Evolutionary conservation across 2,329 filamentous ascomycete genomes (phyloP).

Genomic region (Fusarium piperis): DNA sequence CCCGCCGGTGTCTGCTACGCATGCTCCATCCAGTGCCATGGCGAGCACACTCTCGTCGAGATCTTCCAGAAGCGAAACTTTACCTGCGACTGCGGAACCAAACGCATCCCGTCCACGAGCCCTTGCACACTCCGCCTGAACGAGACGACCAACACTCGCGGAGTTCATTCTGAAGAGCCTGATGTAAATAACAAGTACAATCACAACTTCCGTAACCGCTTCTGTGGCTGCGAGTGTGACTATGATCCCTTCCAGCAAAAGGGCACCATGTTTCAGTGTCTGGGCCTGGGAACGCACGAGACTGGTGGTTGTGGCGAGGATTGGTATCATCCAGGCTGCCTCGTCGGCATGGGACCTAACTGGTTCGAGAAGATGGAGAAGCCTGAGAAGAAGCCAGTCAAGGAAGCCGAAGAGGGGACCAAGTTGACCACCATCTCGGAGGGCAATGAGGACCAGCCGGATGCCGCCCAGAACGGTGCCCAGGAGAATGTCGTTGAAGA

Average conservation of each 20-base stretch:
- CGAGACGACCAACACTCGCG: conserved; percentile 75
- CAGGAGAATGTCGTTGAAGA: conserved; percentile 43
- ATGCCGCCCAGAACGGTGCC: conserved; percentile 21
- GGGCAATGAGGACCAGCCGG: conserved; percentile 51
- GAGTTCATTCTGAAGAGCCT: conserved; percentile 79
- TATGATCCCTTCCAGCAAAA: conserved; percentile 92
- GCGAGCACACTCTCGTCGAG: conserved; percentile 93
- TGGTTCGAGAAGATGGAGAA: conserved; percentile 69
- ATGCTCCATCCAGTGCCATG: conserved; percentile 96
- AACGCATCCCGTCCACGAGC: conserved; percentile 73
- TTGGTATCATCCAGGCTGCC: conserved; percentile 96
- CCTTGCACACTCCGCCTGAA: conserved; percentile 83
- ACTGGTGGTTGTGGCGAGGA: conserved; percentile 94
- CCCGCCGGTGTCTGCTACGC: conserved; percentile 93
- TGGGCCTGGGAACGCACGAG: conserved; percentile 82
- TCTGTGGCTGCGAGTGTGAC: conserved; percentile 88
- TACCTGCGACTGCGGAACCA: conserved; percentile 94
- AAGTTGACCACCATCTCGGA: conserved; percentile 62
- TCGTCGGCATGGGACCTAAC: conserved; percentile 80
- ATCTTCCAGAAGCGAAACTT: conserved; percentile 97
- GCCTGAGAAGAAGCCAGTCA: conserved; percentile 45
- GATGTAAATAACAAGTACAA: conserved; percentile 86
- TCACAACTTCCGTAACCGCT: conserved; percentile 92
- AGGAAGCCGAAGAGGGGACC: conserved; percentile 24
- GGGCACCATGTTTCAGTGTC: conserved; percentile 97